Evolutionary conservation across 371 early-diverging fungal genomes (phyloP), one percentile per base, ranked within the genome.

Genomic region (Rhizopus arrhizus): DNA sequence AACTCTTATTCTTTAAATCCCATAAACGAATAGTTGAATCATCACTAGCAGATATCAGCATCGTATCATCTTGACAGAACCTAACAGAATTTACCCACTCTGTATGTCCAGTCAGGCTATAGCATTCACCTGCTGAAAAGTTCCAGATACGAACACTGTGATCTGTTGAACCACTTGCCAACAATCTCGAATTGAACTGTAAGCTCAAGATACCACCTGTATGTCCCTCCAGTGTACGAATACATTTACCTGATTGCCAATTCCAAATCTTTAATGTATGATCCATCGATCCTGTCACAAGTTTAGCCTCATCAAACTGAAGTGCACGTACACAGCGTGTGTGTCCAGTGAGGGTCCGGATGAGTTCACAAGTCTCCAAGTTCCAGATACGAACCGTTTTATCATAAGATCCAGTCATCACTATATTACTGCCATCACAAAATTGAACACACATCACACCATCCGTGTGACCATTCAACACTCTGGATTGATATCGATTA

Each of bases 261-360:
- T 97, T 93, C 99, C 99, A 99, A 50, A 99, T 91, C 64, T 92
- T 84, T 15, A 99, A 84, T 0, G 96, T 97, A 28, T 91, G 85
- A 66, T 99, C 99, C 75, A 92, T 88, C 10, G 95, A 91, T 6
- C 91, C 94, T 5, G 93, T 89, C 15, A 95, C 88, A 32, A 94
- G 76, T 69, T 90, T 92, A 65, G 85, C 85, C 36, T 89, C 88
- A 64, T 92, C 92, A 66, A 93, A 93, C 57, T 92, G 95, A 4
- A 98, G 80, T 2, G 91, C 92, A 3, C 95, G 84, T 0, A 99
- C 91, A 28, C 91, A 89, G 3, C 89, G 85, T 9, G 89, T 87
- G 77, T 99, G 99, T 0, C 98, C 99, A 10, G 66, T 75, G 10
- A 96, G 74, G 4, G 82, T 77, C 9, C 85, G 85, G 22, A 91